These are phyloP conservation scores for Aspergillus alliaceus DNA, from an alignment of 2,329 filamentous ascomycete genomes.

Conservation along the genomic window DNA sequence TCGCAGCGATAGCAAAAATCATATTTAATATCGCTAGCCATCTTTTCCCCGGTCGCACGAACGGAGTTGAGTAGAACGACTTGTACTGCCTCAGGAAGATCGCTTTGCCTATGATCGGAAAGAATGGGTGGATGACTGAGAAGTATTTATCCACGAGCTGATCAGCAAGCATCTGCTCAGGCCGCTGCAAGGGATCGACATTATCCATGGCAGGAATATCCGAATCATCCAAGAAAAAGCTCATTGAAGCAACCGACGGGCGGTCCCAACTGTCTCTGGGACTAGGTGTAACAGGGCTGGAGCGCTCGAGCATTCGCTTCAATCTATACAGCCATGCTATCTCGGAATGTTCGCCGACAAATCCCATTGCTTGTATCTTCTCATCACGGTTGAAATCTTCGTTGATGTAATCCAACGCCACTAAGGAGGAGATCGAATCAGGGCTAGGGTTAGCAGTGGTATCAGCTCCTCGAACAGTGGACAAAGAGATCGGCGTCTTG, in stretches of 20 bases:
- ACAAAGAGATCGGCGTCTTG: constrained; percentile 13
- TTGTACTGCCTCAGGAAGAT: constrained; percentile 42
- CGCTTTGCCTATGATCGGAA: constrained; percentile 43
- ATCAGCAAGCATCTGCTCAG: constrained; percentile 38
- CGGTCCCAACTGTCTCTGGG: constrained; percentile 19
- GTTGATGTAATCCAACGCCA: constrained; percentile 40
- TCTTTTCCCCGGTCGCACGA: constrained; percentile 36
- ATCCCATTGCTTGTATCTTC: constrained; percentile 39
- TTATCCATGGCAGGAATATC: constrained; percentile 33
- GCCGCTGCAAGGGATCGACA: constrained; percentile 38
- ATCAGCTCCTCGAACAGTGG: constrained; percentile 10
- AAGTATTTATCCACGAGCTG: constrained; percentile 43
- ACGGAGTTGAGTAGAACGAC: constrained; percentile 33
- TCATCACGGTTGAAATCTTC: constrained; percentile 46
- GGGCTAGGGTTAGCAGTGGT: constrained; percentile 12
- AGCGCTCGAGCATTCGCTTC: constrained; percentile 36
- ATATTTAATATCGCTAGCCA: constrained; percentile 47
- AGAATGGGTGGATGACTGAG: constrained; percentile 39
- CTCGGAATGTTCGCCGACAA: constrained; percentile 47
- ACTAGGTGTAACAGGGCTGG: constrained; percentile 15
- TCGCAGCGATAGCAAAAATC: constrained; percentile 45
- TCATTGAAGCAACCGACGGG: constrained; percentile 33
- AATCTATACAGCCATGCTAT: constrained; percentile 46
- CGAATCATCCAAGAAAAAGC: constrained; percentile 43
- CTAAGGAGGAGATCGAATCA: constrained; percentile 29